Evolutionary conservation across 2,329 filamentous ascomycete species (phyloP).

Genomic region (Xylaria polymorpha): DNA sequence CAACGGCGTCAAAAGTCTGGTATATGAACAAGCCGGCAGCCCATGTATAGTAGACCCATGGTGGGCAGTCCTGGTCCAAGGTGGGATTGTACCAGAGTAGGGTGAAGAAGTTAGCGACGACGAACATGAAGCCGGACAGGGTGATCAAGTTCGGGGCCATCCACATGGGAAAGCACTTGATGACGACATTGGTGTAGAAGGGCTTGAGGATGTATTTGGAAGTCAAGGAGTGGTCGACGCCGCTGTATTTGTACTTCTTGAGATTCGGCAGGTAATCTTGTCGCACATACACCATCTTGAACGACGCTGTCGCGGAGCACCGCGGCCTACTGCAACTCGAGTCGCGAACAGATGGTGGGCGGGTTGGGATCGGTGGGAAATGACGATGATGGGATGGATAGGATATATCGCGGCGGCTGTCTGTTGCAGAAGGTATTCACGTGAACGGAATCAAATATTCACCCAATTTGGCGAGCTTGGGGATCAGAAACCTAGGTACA

Average conservation of each 20-base stretch:
- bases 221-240: conserved; percentile 87
- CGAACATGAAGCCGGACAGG: conserved; percentile 87
- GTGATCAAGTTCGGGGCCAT: conserved; percentile 95
- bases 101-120: conserved; percentile 89
- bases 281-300: conserved; percentile 90
- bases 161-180: conserved; percentile 92
- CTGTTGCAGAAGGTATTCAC: background rate
- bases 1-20: conserved; percentile 98
- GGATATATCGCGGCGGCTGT: background rate
- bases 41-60: conserved; percentile 96
- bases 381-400: background rate
- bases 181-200: conserved; percentile 95
- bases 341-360: conserved; percentile 3
- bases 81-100: conserved; percentile 96
- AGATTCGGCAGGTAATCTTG: conserved; percentile 89
- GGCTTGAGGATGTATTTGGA: conserved; percentile 97
- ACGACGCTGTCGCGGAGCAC: conserved; percentile 21
- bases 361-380: conserved; percentile 4
- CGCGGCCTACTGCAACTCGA: conserved; percentile 2
- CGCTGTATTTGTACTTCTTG: conserved; percentile 94
- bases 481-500: background rate
- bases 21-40: conserved; percentile 91
- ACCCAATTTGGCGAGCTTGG: background rate
- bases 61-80: conserved; percentile 90
- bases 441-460: background rate